Evolutionary conservation across 768 basidiomycete genomes (phyloP).

Genomic region (Lanmaoa pseudosensibilis): DNA sequence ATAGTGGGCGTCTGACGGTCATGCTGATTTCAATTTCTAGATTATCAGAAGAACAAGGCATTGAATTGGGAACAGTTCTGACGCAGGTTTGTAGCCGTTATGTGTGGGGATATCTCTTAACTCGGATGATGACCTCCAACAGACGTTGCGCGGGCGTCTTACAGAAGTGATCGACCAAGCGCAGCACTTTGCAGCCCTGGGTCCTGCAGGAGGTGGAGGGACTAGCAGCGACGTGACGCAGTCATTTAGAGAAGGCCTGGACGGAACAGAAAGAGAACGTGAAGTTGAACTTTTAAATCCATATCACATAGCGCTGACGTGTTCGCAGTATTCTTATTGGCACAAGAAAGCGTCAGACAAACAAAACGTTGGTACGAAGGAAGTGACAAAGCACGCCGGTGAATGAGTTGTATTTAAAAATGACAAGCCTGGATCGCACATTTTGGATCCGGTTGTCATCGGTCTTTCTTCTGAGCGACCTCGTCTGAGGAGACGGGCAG

Average conservation of each 20-base stretch:
- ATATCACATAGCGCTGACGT: conserved; percentile 6
- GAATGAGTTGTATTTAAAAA: conserved; percentile 14
- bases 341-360: conserved; percentile 76
- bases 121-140: conserved; percentile 7
- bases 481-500: conserved; percentile 25
- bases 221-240: conserved; percentile 61
- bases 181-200: conserved; percentile 79
- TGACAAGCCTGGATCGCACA: not conserved
- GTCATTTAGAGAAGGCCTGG: conserved; percentile 86
- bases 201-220: conserved; percentile 53
- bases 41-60: conserved; percentile 71
- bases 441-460: conserved; percentile 12
- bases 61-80: conserved; percentile 70
- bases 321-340: conserved; percentile 73
- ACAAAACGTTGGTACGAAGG: conserved; percentile 87
- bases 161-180: conserved; percentile 85
- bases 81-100: conserved; percentile 49
- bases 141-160: conserved; percentile 78
- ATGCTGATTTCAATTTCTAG: conserved; percentile 39
- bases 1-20: not conserved
- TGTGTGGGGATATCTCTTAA: conserved; percentile 6
- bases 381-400: conserved; percentile 54
- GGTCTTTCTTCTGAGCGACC: conserved; percentile 25
- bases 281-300: conserved; percentile 34
- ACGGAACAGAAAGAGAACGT: conserved; percentile 92